Base-by-base conservation (phyloP, 441 rosid species). In the Kokia cookei region DNA sequence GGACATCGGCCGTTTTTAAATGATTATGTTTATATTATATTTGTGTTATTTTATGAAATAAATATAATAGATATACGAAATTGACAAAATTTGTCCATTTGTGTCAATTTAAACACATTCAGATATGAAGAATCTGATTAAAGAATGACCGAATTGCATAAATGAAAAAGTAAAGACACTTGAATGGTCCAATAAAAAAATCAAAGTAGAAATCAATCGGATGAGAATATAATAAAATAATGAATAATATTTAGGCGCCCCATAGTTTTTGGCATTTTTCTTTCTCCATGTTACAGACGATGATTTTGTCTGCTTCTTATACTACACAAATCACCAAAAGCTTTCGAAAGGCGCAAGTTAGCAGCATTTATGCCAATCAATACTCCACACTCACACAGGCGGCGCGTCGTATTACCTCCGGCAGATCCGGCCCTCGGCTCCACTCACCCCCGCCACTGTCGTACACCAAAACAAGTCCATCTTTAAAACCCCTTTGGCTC, bases 361-460 rank as follows among this genome's bases (percentile, higher is more conserved):
- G 64, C 74, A 42, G 2, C 22, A 10, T n/a, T 19, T n/a, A 13
- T 17, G 66, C 43, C 51, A 3, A 27, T 81, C 40, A 91, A 70
- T 89, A 93, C 65, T 87, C 90, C 68, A 82, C 89, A 66, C 85
- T 79, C 80, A 86, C 91, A 67, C 93, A 90, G 24, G 90, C 86
- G 74, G 93, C 96, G 89, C 97, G 97, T 91, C 80, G 75, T 0
- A 89, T 71, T 77, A 82, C 83, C 79, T 86, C 94, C 45, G 96
- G 97, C 19, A 90, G 43, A 78, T 90, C 92, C 24, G 92, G 85
- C 59, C 82, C 92, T 65, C 97, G 85, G 37, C 83, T 83, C 98
- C 98, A 93, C 73, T 91, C 91, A 15, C 85, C 90, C 26, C 68
- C 74, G 62, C 9, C 79, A 57, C 86, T 79, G 53, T 93, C 86